Base-by-base conservation (phyloP, 495 filamentous ascomycete species). In the Tuber magnatum region DNA sequence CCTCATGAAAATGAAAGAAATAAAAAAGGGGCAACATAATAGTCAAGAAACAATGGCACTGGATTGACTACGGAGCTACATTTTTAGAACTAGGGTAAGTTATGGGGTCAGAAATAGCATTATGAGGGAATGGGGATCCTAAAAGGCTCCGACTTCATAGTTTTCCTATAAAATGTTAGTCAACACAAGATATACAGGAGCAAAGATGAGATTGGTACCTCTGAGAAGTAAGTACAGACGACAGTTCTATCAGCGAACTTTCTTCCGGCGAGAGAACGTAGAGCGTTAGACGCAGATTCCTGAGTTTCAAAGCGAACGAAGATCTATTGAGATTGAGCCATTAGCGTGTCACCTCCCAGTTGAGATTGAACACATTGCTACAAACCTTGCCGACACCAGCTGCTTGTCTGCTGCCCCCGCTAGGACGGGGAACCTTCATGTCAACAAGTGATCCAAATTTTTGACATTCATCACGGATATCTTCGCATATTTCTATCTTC, bases 231-330 rank as follows among this genome's bases (percentile, higher is more conserved):
- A 22, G 96, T 97, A 14, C 92, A 93, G 46, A 99, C 96, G 32
- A 99, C 95, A 12, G 95, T 99, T 56, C 95, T 89, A 84, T 97
- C 93, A 1, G 93, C 92, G 82, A 98, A 99, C 83, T 97, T 97
- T 72, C 95, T 88, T 61, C 95, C 95, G 18, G 96, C 96, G 75
- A 99, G 87, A 61, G 93, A 90, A 78, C 90, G 88, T 70, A 98
- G 86, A 18, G 95, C 95, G 80, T 90, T 92, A 71, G 90, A 89
- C n/a, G 96, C 92, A 2, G 89, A 88, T 74, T 94, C 92, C 10
- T 88, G 85, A 3, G 85, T 88, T 70, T 94, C 93, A 80, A 91
- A 99, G 85, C 97, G 97, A 86, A 99, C 89, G 81, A 89, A 99
- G 77, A 99, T 97, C 88, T 83, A 40, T 48, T 41, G 18, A 28